Evolutionary conservation across 768 basidiomycete species (phyloP).

Genomic region (Kwoniella sp.): DNA sequence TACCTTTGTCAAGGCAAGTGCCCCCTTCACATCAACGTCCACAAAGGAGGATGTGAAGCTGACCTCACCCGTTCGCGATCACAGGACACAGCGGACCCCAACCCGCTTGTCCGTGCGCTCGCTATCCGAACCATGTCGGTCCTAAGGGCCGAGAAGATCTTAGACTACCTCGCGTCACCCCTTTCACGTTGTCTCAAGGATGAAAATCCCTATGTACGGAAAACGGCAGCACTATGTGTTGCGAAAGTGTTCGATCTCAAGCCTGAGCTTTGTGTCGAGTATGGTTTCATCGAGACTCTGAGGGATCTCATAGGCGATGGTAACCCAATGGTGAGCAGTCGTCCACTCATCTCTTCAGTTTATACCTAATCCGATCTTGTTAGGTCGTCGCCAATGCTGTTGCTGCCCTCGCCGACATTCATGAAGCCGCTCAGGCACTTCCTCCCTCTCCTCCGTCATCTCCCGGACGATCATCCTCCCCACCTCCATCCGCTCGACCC

Average conservation of each 20-base stretch:
- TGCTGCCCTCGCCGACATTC: constrained; percentile 86
- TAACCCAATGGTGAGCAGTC: constrained; percentile 78
- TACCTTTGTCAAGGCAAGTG: constrained; percentile 72
- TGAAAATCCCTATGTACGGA: constrained; percentile 97
- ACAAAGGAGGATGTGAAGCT: neutral
- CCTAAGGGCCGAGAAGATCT: constrained; percentile 95
- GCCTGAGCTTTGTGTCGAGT: constrained; percentile 88
- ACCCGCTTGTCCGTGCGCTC: constrained; percentile 91
- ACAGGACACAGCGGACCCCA: constrained; percentile 89
- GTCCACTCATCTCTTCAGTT: neutral
- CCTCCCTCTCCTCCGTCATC: constrained; percentile 21
- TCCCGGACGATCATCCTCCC: constrained; percentile 23
- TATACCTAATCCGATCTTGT: neutral
- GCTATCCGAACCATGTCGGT: constrained; percentile 98
- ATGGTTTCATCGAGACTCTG: constrained; percentile 82
- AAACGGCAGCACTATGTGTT: constrained; percentile 94
- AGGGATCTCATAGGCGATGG: constrained; percentile 91
- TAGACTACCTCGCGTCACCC: constrained; percentile 96
- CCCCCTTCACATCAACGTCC: neutral
- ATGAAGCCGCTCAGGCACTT: constrained; percentile 56
- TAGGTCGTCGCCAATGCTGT: constrained; percentile 98
- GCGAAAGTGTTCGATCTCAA: constrained; percentile 97
- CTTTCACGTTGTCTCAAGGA: constrained; percentile 85
- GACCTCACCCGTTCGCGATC: too few species aligned
- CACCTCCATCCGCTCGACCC: constrained; percentile 34